Evolutionary conservation across 225 moss, liverwort and hornwort genomes (phyloP), one percentile per base, ranked within the genome.

Genomic region (Rhytidiadelphus loreus): DNA sequence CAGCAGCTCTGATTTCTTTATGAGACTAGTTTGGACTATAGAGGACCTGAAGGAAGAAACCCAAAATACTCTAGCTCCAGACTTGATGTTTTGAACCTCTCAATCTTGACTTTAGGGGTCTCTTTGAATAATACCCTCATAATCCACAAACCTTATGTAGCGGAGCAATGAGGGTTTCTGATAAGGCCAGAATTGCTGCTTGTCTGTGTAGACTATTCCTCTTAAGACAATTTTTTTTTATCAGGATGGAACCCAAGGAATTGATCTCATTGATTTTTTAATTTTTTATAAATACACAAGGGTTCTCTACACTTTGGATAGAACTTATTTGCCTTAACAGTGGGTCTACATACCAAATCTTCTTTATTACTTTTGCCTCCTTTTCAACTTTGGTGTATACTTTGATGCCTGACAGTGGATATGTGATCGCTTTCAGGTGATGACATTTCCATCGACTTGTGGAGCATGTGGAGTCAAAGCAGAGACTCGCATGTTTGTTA

Each of bases 401-500:
- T 60, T 25, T 55, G 35, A 69, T 68, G 37, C 78, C 48, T 68
- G 22, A 58, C 4, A 32, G 18, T 73, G 68, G 41, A 11, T 32
- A 32, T 56, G 55, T 68, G 60, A 23, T 81, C 26, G 46, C 65
- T 85, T 74, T 83, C 91, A 97, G 96, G 96, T 97, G 56, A 97
- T 96, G 97, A 92, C 92, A 75, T 96, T 97, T 86, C 95, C 96
- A 66, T 89, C 94, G 30, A 94, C 93, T 41, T 97, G 97, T 92
- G 95, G 95, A 86, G 93, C 94, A 76, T 97, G 97, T 91, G 90
- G 83, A 90, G 90, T 83, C 71, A 83, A 89, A 28, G 95, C 93
- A 89, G 95, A 95, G 81, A 97, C 97, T 21, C 93, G 95, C 61
- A 97, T 97, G 96, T 96, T 94, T 89, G 95, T 97, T 82, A 97